Evolutionary conservation across 75 land plant genomes (phyloP).

Genomic region (Sequoiadendron giganteum): DNA sequence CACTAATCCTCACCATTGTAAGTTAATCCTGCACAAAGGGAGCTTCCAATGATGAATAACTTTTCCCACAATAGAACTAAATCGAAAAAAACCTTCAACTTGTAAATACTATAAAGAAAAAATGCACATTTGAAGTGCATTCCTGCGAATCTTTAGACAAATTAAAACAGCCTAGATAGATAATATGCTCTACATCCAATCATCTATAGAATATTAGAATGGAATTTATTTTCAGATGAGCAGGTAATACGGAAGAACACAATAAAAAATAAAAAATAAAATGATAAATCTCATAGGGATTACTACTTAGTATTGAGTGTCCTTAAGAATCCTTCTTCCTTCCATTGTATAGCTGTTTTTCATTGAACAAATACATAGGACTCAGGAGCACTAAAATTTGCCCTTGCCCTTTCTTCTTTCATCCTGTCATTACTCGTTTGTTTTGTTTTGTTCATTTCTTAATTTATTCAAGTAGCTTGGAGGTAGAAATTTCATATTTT

Average conservation of each 20-base stretch:
- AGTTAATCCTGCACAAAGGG: slow-evolving; percentile 2
- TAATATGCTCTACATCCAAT: not conserved
- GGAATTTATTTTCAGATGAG: not conserved
- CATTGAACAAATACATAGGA: not conserved
- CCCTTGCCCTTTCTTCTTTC: not conserved
- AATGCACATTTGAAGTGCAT: not conserved
- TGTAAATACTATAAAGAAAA: not conserved
- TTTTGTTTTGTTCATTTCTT: not conserved
- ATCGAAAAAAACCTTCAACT: not conserved
- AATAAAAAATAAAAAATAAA: not conserved
- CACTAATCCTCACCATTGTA: slow-evolving; percentile 60
- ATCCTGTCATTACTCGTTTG: not conserved
- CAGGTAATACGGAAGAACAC: not conserved
- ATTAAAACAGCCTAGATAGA: not conserved
- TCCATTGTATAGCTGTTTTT: not conserved
- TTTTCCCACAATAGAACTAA: not conserved
- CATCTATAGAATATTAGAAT: not conserved
- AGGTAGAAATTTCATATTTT: not conserved
- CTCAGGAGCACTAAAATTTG: not conserved
- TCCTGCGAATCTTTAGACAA: not conserved
- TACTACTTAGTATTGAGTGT: not conserved
- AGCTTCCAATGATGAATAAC: not conserved
- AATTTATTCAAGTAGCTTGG: not conserved
- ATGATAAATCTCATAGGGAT: not conserved
- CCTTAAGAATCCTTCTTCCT: not conserved